Evolutionary conservation across 345 rosid genomes (phyloP).

Genomic region (Gossypium turneri): DNA sequence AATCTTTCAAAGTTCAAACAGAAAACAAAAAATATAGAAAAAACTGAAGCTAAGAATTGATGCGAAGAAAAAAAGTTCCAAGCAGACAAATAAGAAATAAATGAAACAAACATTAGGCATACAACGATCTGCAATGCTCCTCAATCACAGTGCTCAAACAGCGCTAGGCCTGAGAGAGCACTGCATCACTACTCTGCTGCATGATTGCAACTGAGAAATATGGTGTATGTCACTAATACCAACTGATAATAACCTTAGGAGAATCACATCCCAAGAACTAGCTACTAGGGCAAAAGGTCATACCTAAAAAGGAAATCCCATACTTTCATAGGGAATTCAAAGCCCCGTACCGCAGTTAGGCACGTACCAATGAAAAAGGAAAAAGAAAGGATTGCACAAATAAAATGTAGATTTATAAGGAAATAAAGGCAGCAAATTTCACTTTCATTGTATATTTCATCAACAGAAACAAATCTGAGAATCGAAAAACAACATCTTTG

Average conservation of each 20-base stretch:
- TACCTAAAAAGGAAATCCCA: neutral
- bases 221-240: neutral
- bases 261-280: neutral
- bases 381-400: neutral
- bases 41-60: neutral
- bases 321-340: neutral
- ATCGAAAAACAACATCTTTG: neutral
- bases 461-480: constrained; percentile 7
- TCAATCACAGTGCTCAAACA: neutral
- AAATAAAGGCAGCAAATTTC: neutral
- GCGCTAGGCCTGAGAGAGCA: neutral
- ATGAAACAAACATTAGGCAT: no score
- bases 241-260: neutral
- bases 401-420: neutral
- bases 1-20: neutral
- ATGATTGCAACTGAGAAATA: neutral
- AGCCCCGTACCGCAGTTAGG: neutral
- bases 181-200: neutral
- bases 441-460: neutral
- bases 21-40: neutral
- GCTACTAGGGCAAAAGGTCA: neutral
- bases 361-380: neutral
- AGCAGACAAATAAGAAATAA: neutral
- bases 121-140: no score
- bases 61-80: neutral